These are phyloP conservation scores for Pseudomonodictys pantanalensis DNA, from an alignment of 495 filamentous ascomycete genomes.

Conservation along the genomic window DNA sequence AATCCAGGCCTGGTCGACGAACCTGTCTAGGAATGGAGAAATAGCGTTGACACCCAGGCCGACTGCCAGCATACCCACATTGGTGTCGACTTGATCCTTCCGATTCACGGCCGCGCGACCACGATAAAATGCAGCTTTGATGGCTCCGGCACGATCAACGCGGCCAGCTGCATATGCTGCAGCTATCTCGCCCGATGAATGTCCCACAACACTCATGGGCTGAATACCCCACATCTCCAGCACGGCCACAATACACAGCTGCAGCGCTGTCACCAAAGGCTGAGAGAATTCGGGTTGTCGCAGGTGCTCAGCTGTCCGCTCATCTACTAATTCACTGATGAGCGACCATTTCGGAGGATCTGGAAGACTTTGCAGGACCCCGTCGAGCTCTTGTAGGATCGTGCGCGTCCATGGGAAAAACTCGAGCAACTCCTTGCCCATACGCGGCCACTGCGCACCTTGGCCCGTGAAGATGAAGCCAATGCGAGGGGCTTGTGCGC, in stretches of 20 bases:
- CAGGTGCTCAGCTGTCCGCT: neutral
- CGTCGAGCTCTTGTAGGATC: conserved; percentile 6
- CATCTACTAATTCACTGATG: neutral
- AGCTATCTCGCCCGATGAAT: conserved; percentile 25
- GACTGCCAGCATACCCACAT: conserved; percentile 9
- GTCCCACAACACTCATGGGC: conserved; percentile 11
- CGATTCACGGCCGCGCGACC: neutral
- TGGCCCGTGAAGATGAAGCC: conserved; percentile 55
- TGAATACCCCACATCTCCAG: conserved; percentile 2
- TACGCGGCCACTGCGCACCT: conserved; percentile 64
- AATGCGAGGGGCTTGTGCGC: neutral
- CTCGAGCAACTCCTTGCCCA: conserved; percentile 45
- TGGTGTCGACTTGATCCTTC: neutral
- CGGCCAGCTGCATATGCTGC: conserved; percentile 18
- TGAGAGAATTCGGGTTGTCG: conserved; percentile 24
- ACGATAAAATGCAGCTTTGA: conserved; percentile 12
- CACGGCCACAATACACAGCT: conserved; percentile 11
- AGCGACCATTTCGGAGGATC: conserved; percentile 13
- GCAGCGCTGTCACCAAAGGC: conserved; percentile 9
- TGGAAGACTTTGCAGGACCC: conserved; percentile 3
- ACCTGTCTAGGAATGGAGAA: neutral
- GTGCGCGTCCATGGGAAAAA: neutral
- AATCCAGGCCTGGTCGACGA: neutral
- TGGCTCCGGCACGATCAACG: neutral
- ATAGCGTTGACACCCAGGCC: conserved; percentile 1